Conservation (phyloP, 768 basidiomycete genomes). For the Phlegmacium glaucopus region DNA sequence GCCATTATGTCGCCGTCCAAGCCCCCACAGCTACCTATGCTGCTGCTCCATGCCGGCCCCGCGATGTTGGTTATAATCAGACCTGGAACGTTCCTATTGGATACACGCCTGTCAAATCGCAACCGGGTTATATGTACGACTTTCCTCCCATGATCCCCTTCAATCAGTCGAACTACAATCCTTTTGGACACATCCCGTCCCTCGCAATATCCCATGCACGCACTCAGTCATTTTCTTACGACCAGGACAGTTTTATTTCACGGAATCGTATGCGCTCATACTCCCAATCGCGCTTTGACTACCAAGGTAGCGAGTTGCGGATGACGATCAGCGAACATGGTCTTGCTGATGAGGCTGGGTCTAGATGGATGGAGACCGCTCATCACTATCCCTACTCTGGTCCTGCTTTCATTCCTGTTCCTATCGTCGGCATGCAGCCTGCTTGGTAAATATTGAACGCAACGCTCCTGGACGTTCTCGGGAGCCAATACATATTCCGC, state of each 20-base stretch:
- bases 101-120: slow-evolving; percentile 36
- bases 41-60: slow-evolving; percentile 35
- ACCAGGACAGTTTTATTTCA: slow-evolving; percentile 43
- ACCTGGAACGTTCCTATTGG: slow-evolving; percentile 35
- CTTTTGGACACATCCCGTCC: slow-evolving; percentile 34
- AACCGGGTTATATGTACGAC: slow-evolving; percentile 37
- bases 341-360: slow-evolving; percentile 31
- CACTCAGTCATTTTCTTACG: slow-evolving; percentile 54
- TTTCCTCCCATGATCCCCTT: slow-evolving; percentile 27
- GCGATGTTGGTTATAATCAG: slow-evolving; percentile 33
- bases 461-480: slow-evolving; percentile 10
- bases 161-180: slow-evolving; percentile 32
- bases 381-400: slow-evolving; percentile 39
- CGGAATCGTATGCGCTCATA: slow-evolving; percentile 56
- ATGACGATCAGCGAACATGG: slow-evolving; percentile 41
- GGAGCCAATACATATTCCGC: slow-evolving; percentile 7
- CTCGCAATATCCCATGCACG: slow-evolving; percentile 45
- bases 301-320: slow-evolving; percentile 43
- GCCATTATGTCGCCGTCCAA: slow-evolving; percentile 65
- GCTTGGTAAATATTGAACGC: slow-evolving; percentile 26
- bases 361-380: slow-evolving; percentile 39
- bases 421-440: slow-evolving; percentile 42
- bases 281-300: slow-evolving; percentile 57
- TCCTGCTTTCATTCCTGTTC: slow-evolving; percentile 41
- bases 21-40: slow-evolving; percentile 40